Base-by-base conservation (phyloP, 2,329 filamentous ascomycete genomes). In the Aspergillus pseudoterreus region DNA sequence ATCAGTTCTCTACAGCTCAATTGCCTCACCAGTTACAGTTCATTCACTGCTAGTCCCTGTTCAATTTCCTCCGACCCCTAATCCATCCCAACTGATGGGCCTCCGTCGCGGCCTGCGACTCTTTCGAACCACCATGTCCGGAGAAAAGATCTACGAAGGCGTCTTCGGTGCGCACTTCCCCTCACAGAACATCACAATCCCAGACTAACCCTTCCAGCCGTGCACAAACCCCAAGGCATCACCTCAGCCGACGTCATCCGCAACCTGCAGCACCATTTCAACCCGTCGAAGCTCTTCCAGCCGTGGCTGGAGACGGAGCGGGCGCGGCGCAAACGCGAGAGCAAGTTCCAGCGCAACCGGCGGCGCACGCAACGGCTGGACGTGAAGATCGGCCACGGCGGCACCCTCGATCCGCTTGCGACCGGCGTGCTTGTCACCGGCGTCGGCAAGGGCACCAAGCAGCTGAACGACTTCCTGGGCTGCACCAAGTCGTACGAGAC, bases 401-500 rank as follows among this genome's bases (percentile, higher is more conserved):
- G 94, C 41, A 99, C 94, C 1, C 81, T 99, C 15, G 94, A 99
- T 66, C 94, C 94, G 22, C 81, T 96, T 63, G 94, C 94, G 8
- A 96, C 92, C 1, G 94, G 94, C 43, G 89, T 99, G 21, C 81
- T 99, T 45, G 91, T 97, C 57, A 79, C 94, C 6, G 94, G 92
- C 50, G 80, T 96, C 47, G 94, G 92, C 33, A 84, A 82, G 53
- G 94, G 90, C 36, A 99, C 94, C 50, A 99, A 97, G 71, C 76
- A 81, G 12, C 80, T 99, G 1, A 77, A 82, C 38, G 77, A 83
- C 33, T 97, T 96, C 69, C 78, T 97, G 42, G 80, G 83, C 49
- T 96, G 94, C 76, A 95, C 88, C 44, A 99, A 99, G 76, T 87
- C 84, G 0, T 99, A 99, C 71, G 92, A 97, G 71, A 85, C 90